Evolutionary conservation across 2,329 filamentous ascomycete genomes (phyloP).

Genomic region (Phoma sp.): DNA sequence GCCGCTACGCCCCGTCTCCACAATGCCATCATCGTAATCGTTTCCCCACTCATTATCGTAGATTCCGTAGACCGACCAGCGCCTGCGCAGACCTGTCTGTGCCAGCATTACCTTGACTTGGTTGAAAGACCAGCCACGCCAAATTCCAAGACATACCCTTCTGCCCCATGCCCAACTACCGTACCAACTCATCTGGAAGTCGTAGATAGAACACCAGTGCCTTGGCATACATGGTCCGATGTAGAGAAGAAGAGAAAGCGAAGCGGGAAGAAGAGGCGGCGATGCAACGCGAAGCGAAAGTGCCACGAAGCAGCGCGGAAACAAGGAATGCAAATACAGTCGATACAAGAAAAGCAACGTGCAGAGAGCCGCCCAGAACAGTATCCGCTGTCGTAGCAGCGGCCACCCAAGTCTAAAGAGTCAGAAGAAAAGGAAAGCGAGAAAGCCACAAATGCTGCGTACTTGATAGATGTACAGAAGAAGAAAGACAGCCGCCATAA

Average conservation of each 20-base stretch:
- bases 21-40: slow-evolving; percentile 25
- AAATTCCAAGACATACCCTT: slow-evolving; percentile 18
- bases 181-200: slow-evolving; percentile 15
- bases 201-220: slow-evolving; percentile 26
- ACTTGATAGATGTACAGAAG: slow-evolving; percentile 40
- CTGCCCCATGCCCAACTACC: slow-evolving; percentile 17
- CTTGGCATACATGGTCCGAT: slow-evolving; percentile 20
- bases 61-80: slow-evolving; percentile 31
- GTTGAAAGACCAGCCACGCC: slow-evolving; percentile 35
- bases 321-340: slow-evolving; percentile 17
- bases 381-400: slow-evolving; percentile 12
- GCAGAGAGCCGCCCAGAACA: slow-evolving; percentile 21
- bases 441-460: slow-evolving; percentile 21
- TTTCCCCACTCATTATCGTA: slow-evolving; percentile 36
- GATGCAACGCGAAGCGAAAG: slow-evolving; percentile 12
- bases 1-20: slow-evolving; percentile 18
- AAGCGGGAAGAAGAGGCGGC: slow-evolving; percentile 26
- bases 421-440: slow-evolving; percentile 17
- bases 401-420: slow-evolving; percentile 20
- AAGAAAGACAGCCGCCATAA: slow-evolving; percentile 15
- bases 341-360: slow-evolving; percentile 18
- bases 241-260: slow-evolving; percentile 20
- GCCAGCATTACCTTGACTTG: slow-evolving; percentile 31
- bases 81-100: slow-evolving; percentile 38
- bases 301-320: slow-evolving; percentile 3